These are phyloP conservation scores for Phytophthora citricola DNA, from an alignment of 352 stramenopile species.

Conservation along the genomic window DNA sequence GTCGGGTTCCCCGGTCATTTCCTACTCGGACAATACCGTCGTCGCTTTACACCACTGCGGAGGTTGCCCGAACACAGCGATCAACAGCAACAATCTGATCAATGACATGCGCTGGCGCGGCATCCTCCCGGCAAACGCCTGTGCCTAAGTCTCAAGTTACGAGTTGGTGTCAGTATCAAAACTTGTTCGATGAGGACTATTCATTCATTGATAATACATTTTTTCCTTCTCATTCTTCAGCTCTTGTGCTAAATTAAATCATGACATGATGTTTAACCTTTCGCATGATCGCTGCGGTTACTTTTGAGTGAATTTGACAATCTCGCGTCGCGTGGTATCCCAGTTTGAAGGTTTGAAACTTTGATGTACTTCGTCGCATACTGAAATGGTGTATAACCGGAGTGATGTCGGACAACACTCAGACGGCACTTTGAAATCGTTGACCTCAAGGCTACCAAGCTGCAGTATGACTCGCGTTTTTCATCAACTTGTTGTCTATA, in stretches of 20 bases:
- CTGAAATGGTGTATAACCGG: background rate
- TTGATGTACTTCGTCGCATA: background rate
- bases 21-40: constrained; percentile 64
- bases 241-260: too few relatives aligned
- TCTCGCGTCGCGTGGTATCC: background rate
- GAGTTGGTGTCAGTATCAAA: background rate
- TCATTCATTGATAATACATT: too few relatives aligned
- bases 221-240: too few relatives aligned
- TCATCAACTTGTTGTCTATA: background rate
- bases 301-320: too few relatives aligned
- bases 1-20: constrained; percentile 74
- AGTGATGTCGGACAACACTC: background rate
- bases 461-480: constrained; percentile 9
- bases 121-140: constrained; percentile 51
- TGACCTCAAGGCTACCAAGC: constrained; percentile 1
- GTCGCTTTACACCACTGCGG: constrained; percentile 80
- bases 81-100: constrained; percentile 70
- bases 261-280: too few relatives aligned
- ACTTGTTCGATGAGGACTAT: too few relatives aligned
- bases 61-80: constrained; percentile 76
- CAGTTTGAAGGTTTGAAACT: constrained; percentile 2
- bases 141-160: constrained; percentile 23
- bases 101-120: constrained; percentile 48
- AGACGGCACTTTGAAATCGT: constrained; percentile 16
- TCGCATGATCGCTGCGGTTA: too few relatives aligned